Evolutionary conservation across 306 rosid genomes (phyloP), one percentile per base, ranked within the genome.

Genomic region (Benincasa hispida): DNA sequence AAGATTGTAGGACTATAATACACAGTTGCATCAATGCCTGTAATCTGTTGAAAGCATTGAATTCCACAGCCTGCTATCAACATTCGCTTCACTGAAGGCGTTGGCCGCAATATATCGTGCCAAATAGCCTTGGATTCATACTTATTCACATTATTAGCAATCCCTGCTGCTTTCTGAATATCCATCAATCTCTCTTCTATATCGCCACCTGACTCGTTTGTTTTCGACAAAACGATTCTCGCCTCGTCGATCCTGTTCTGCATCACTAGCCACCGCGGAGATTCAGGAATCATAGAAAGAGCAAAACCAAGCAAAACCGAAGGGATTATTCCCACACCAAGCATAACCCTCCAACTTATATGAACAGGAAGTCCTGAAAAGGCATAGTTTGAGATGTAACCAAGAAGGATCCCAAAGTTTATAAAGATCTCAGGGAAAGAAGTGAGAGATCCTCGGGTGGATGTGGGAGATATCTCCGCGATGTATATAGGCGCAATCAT

Each of bases 1-100:
- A 93, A 82, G 86, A 93, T 93, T 59, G 88, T 89, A n/a, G 98
- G 98, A 66, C 96, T 93, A 81, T 93, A 93, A 62, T 93, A 93
- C 18, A 93, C 98, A 35, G 90, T 89, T 14, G 98, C 98, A 62
- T 93, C 98, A 56, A 91, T 89, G 61, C 98, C 97, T 24, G 98
- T 89, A 60, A 93, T 84, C 88, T 93, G 98, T 85, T 93, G 98
- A 76, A 93, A 91, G 84, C 97, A 93, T 30, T 93, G 98, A 76
- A 91, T 91, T 59, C 98, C 98, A 47, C 87, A 75, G 5, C 98
- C 98, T 2, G 98, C 88, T 37, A 93, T 77, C 72, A 93, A 85
- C 98, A 93, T 93, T 63, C 87, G 78, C 48, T 87, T 82, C 75
- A 89, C 83, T 1, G 97, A 76, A 10, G 98, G 96, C 69, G 97